phyloP scores from a whole-genome alignment of 1,284 basidiomycete species.

The Cryptococcus sp. region DNA sequence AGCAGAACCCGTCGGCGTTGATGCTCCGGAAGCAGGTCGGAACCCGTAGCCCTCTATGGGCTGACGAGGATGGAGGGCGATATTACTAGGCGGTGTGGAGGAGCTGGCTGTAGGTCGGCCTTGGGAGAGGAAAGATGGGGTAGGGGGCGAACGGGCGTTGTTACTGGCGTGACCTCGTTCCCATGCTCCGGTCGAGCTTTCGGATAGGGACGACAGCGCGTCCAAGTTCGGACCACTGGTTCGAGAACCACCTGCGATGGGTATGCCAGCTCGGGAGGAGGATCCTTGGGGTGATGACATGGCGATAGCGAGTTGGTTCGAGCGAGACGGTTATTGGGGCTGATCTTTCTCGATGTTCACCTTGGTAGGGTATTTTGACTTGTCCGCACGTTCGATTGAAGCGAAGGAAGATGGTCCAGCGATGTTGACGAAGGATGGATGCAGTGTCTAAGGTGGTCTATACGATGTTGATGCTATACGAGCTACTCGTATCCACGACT shows the following conservation, averaged over 20 bases:
- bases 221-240: constrained; percentile 18
- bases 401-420: too few relatives aligned
- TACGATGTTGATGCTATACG: too few relatives aligned
- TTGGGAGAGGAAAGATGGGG: constrained; percentile 18
- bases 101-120: background rate
- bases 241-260: constrained; percentile 4
- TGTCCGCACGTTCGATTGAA: too few relatives aligned
- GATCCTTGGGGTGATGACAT: background rate
- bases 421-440: too few relatives aligned
- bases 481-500: too few relatives aligned
- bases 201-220: constrained; percentile 37
- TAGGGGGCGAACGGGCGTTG: constrained; percentile 38
- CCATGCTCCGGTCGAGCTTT: constrained; percentile 44
- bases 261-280: background rate
- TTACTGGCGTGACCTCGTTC: constrained; percentile 33
- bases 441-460: too few relatives aligned
- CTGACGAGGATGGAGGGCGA: background rate
- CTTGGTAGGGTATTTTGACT: too few relatives aligned
- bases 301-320: background rate
- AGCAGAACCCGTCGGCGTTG: constrained; percentile 51
- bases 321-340: too few relatives aligned
- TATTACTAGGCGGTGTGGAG: background rate
- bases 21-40: constrained; percentile 59
- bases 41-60: constrained; percentile 72
- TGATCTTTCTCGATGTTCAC: too few relatives aligned